A percentile compares a stretch with the other conserved stretches of the same genome.
Conservation (phyloP, 2,329 filamentous ascomycete species). For the Colletotrichum tofieldiae region DNA sequence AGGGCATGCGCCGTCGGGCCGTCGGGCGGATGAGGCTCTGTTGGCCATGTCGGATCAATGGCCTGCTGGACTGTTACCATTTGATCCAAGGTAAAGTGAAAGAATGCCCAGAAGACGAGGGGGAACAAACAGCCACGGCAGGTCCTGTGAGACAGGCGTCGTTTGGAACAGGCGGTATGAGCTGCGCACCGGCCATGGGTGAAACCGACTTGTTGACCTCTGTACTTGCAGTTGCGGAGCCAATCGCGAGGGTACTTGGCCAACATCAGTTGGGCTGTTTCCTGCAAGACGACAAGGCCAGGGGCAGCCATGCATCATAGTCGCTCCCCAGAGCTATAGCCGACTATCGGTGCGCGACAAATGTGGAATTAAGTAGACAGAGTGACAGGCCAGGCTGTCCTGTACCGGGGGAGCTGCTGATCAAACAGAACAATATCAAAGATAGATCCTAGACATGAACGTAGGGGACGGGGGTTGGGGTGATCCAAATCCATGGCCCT, state of each 20-base stretch:
- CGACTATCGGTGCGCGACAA: not conserved
- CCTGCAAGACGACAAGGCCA: not conserved
- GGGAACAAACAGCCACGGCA: not conserved
- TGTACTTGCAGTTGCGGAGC: constrained; percentile 2
- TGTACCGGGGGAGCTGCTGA: not conserved
- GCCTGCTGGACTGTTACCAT: not conserved
- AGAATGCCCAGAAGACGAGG: not conserved
- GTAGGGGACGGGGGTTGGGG: not conserved
- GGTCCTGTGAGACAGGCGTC: constrained; percentile 12
- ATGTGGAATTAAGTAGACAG: not conserved
- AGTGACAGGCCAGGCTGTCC: not conserved
- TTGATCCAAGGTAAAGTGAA: not conserved
- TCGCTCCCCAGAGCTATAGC: not conserved
- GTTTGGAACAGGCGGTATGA: constrained; percentile 24
- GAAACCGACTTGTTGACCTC: constrained; percentile 21
- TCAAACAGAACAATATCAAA: constrained; percentile 16
- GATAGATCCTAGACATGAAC: not conserved
- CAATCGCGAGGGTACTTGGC: constrained; percentile 21
- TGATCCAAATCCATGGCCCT: not conserved
- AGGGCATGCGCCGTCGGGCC: not conserved
- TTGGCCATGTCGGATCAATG: not conserved
- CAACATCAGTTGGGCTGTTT: not conserved
- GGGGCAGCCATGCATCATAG: not conserved
- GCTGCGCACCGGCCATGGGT: constrained; percentile 26
- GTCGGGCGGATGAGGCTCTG: not conserved